Base-by-base conservation (phyloP, 2,329 filamentous ascomycete species). In the Pyricularia sp. region DNA sequence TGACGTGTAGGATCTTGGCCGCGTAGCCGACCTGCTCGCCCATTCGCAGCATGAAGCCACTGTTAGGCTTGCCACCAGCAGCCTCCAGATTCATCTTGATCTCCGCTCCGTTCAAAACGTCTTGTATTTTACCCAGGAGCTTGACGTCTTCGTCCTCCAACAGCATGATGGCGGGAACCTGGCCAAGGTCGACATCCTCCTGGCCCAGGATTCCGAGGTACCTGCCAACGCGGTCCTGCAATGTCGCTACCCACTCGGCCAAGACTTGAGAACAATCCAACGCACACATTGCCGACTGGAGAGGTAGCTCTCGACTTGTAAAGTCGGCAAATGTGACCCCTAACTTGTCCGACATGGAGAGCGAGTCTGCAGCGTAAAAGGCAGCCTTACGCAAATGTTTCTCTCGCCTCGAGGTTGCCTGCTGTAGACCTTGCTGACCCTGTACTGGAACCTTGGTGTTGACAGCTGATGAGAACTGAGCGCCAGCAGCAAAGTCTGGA, bases 201-300 rank as follows among this genome's bases (percentile, higher is more conserved):
- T 89, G 88, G 13, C 93, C 93, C 1, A 97, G 82, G 6, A 97
- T 86, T 4, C 93, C 93, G 6, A 97, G 76, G 71, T 94, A 96
- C 4, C 87, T 86, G 0, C 93, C 93, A n/a, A 97, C 89, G 9
- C 94, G 88, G 72, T 97, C 93, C 74, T 99, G 94, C 3, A 97
- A 85, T 1, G 92, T 94, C 5, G 90, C 90, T 55, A 94, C 84
- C 93, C 93, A 99, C 75, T 97, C 93, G 0, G 91, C 91, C 35
- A 99, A 83, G 1, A 97, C 91, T 72, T 97, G 93, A 2, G 91
- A 89, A 72, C 93, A 97, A 72, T 97, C 93, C 71, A 96, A 96
- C 5, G 90, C 88, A 75, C 93, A 97, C 81, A 97, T 87, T 1
- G 92, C 91, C 16, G 90, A 92, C 73, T 96, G 93, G 53, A 96